These are phyloP conservation scores for Podaxis mareebaensis DNA, from an alignment of 768 basidiomycete genomes.

Conservation along the genomic window DNA sequence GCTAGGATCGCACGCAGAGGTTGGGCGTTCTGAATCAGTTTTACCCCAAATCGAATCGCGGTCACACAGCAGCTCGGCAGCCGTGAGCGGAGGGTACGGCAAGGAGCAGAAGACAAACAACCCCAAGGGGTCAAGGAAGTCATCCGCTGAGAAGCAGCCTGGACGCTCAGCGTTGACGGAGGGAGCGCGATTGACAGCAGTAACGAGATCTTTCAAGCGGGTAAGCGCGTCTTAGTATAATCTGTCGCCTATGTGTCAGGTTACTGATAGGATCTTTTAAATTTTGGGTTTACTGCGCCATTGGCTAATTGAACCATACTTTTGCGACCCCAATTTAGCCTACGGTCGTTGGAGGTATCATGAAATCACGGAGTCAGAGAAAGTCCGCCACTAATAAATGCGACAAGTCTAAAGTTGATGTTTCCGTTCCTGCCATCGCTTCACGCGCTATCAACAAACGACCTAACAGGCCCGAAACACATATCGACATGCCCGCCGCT, in stretches of 20 bases:
- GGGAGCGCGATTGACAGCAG: not conserved
- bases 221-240: not conserved
- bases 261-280: conserved; percentile 21
- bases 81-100: not conserved
- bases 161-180: not conserved
- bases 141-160: not conserved
- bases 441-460: conserved; percentile 15
- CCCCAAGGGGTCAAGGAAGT: not conserved
- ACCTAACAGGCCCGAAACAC: conserved; percentile 18
- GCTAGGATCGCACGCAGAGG: conserved; percentile 15
- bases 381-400: conserved; percentile 6
- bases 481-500: conserved; percentile 17
- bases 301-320: not conserved
- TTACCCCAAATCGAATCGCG: conserved; percentile 3
- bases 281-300: not conserved
- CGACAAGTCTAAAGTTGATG: not conserved
- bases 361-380: conserved; percentile 16
- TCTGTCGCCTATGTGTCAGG: not conserved
- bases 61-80: not conserved
- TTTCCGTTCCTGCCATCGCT: conserved; percentile 13
- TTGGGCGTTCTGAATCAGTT: conserved; percentile 9
- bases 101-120: not conserved
- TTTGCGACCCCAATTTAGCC: not conserved
- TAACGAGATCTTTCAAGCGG: not conserved
- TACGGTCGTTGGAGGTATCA: conserved; percentile 4